Percentiles rank a stretch among this genome's conserved stretches.
Evolutionary conservation across 2,329 filamentous ascomycete genomes (phyloP).

Genomic region (Cladosporium colombiae): DNA sequence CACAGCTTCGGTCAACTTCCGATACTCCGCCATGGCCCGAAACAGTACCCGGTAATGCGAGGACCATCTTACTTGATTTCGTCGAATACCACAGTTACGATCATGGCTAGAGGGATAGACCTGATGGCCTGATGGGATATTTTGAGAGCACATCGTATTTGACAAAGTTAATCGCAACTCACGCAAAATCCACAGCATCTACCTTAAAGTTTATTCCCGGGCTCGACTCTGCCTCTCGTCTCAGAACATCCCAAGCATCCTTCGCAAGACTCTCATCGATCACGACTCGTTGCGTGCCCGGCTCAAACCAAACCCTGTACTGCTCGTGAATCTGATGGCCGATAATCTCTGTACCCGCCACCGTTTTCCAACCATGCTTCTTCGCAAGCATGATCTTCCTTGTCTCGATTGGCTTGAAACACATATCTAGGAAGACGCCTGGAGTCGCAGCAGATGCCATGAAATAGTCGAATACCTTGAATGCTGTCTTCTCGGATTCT

Average conservation of each 20-base stretch:
- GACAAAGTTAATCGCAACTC: neutral
- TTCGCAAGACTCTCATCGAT: neutral
- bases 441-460: constrained; percentile 22
- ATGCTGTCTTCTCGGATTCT: constrained; percentile 30
- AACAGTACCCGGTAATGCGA: no score
- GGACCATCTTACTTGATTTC: no score
- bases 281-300: neutral
- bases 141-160: neutral
- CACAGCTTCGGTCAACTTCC: neutral
- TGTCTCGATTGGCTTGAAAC: constrained; percentile 45
- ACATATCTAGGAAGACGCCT: constrained; percentile 46
- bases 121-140: neutral
- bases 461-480: constrained; percentile 4
- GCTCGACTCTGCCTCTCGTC: neutral
- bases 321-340: constrained; percentile 43
- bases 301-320: constrained; percentile 34
- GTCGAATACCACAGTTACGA: neutral
- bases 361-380: constrained; percentile 38
- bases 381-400: constrained; percentile 41
- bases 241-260: neutral
- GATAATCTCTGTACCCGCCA: constrained; percentile 46
- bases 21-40: no score
- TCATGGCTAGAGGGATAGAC: neutral
- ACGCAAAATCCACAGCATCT: neutral
- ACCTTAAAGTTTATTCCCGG: neutral